These are phyloP conservation scores for Astraeus odoratus DNA, from an alignment of 768 basidiomycete species.

Conservation along the genomic window DNA sequence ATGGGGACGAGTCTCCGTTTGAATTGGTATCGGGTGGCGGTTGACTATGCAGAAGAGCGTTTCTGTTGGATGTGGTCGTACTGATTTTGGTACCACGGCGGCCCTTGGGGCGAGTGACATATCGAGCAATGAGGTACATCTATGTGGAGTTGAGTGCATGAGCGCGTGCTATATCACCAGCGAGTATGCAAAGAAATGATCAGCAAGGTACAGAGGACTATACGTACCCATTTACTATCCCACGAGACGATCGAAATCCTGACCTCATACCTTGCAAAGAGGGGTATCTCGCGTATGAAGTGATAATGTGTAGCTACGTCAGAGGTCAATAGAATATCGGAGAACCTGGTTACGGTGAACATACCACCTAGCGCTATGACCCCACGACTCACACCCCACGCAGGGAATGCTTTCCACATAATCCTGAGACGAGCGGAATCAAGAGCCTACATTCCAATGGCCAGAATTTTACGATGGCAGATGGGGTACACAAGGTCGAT, in stretches of 20 bases:
- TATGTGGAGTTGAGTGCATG: slow-evolving; percentile 14
- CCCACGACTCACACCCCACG: slow-evolving; percentile 52
- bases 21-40: slow-evolving; percentile 6
- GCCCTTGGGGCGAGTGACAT: slow-evolving; percentile 45
- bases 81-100: slow-evolving; percentile 1
- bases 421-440: slow-evolving; percentile 45
- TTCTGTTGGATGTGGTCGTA: slow-evolving; percentile 3
- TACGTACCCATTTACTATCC: slow-evolving; percentile 75
- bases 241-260: slow-evolving; percentile 50
- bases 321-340: too few species aligned
- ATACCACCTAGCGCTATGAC: slow-evolving; percentile 49
- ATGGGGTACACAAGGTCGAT: background rate
- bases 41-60: background rate
- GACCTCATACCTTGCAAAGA: slow-evolving; percentile 55
- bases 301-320: slow-evolving; percentile 54
- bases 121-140: slow-evolving; percentile 60
- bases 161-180: background rate
- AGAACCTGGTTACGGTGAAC: background rate
- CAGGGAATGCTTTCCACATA: slow-evolving; percentile 45
- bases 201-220: too few species aligned
- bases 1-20: slow-evolving; percentile 17
- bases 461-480: background rate
- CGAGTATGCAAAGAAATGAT: background rate
- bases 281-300: slow-evolving; percentile 67
- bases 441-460: slow-evolving; percentile 26